phyloP scores from a whole-genome alignment of 2,329 filamentous ascomycete species.

The Xylogone sp. region DNA sequence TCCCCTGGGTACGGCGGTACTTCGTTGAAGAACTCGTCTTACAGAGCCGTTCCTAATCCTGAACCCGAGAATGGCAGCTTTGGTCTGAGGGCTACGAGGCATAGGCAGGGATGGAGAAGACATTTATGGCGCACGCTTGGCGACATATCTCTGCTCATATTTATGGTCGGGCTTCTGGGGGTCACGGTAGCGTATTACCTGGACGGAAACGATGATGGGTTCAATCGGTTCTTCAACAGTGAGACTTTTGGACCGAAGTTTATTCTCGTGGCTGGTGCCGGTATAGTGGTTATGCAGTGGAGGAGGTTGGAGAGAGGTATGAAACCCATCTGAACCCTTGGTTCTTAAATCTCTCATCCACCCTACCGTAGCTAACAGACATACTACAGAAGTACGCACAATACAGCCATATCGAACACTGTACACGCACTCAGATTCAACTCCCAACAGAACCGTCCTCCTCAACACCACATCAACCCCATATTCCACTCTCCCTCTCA shows the following conservation, averaged over 20 bases:
- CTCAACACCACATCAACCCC: not conserved
- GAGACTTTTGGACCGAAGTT: not conserved
- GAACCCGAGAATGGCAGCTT: not conserved
- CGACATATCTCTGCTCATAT: not conserved
- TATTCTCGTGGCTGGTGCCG: not conserved
- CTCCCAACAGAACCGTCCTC: not conserved
- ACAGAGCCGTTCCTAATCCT: not conserved
- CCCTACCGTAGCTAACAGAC: not conserved
- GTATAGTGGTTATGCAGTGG: not conserved
- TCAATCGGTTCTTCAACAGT: not conserved
- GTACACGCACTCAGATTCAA: not conserved
- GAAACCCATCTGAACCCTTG: too few species aligned
- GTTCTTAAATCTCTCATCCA: too few species aligned
- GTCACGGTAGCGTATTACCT: not conserved
- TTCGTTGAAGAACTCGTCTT: not conserved
- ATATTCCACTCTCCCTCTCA: not conserved
- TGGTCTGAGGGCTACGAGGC: not conserved
- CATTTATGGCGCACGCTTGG: not conserved
- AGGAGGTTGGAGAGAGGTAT: not conserved
- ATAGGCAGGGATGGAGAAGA: not conserved
- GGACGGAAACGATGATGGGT: not conserved
- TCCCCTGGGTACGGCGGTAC: not conserved
- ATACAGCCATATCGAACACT: not conserved
- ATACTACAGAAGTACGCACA: not conserved
- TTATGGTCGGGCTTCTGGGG: not conserved